A percentile compares a stretch with the other conserved stretches of the same genome.
phyloP scores from a whole-genome alignment of 805 yeast genomes.

The Saccharomycopsis lassenensis region DNA sequence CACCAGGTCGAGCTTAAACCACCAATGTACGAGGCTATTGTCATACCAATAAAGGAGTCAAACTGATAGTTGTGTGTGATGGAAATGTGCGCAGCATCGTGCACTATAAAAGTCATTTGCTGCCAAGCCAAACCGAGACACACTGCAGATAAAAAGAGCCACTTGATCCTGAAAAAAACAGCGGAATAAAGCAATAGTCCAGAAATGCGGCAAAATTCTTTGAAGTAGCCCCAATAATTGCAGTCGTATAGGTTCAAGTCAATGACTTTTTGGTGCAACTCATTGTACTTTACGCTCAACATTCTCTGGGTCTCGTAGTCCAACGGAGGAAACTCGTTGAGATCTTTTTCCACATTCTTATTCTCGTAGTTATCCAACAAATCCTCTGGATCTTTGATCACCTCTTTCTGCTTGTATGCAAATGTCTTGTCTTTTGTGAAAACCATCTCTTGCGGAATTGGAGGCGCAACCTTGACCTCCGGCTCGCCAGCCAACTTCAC shows the following conservation, averaged over 20 bases:
- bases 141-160: slow-evolving; percentile 47
- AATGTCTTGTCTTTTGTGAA: slow-evolving; percentile 29
- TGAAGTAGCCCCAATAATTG: slow-evolving; percentile 59
- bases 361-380: slow-evolving; percentile 50
- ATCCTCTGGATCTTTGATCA: slow-evolving; percentile 45
- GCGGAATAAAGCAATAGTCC: slow-evolving; percentile 41
- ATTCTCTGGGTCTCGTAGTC: slow-evolving; percentile 56
- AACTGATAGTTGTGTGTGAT: slow-evolving; percentile 70
- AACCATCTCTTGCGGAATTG: slow-evolving; percentile 38
- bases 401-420: slow-evolving; percentile 21
- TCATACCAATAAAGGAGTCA: slow-evolving; percentile 65
- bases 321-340: slow-evolving; percentile 47
- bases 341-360: slow-evolving; percentile 41
- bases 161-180: slow-evolving; percentile 34
- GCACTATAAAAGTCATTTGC: slow-evolving; percentile 78
- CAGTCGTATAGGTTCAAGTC: slow-evolving; percentile 60
- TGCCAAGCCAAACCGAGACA: slow-evolving; percentile 77
- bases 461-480: slow-evolving; percentile 34
- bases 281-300: slow-evolving; percentile 47
- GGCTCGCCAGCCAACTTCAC: slow-evolving; percentile 31
- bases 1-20: slow-evolving; percentile 91
- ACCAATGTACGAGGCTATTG: slow-evolving; percentile 72
- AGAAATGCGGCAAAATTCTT: slow-evolving; percentile 53
- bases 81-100: slow-evolving; percentile 82
- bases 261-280: slow-evolving; percentile 44